phyloP scores from a whole-genome alignment of 441 rosid species.

The Populus hybrid region DNA sequence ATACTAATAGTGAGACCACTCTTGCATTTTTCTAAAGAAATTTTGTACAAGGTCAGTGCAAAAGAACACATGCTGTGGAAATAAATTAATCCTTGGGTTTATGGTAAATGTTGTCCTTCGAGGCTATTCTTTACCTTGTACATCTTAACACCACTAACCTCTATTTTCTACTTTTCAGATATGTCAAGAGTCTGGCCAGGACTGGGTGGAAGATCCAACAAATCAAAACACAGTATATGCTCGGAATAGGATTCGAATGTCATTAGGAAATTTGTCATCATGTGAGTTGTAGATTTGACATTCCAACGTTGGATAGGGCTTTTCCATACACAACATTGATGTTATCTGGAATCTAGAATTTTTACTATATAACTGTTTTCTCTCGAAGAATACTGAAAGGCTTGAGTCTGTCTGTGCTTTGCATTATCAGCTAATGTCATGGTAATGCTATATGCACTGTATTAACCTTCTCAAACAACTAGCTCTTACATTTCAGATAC shows the following conservation, averaged over 20 bases:
- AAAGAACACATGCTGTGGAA: not conserved
- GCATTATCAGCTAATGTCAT: not conserved
- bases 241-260: constrained; percentile 79
- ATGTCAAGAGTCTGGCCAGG: constrained; percentile 48
- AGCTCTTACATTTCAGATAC: constrained; percentile 39
- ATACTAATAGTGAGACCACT: constrained; percentile 82
- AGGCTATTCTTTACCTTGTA: constrained; percentile 1
- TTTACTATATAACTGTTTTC: not conserved
- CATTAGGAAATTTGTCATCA: constrained; percentile 56
- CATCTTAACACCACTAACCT: not conserved
- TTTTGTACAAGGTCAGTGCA: constrained; percentile 67
- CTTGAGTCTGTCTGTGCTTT: not conserved
- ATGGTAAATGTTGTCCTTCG: not conserved
- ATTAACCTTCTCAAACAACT: constrained; percentile 16
- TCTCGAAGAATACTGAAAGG: not conserved
- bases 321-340: not conserved
- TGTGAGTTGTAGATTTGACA: constrained; percentile 40
- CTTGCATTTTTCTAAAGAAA: constrained; percentile 72
- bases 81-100: constrained; percentile 1
- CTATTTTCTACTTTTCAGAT: constrained; percentile 40
- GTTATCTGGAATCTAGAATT: not conserved
- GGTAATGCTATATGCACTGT: constrained; percentile 3
- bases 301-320: not conserved
- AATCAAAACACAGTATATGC: constrained; percentile 67
- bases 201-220: constrained; percentile 96